Evolutionary conservation across 2,329 filamentous ascomycete genomes (phyloP).

Genomic region (Albifimbria verrucaria): DNA sequence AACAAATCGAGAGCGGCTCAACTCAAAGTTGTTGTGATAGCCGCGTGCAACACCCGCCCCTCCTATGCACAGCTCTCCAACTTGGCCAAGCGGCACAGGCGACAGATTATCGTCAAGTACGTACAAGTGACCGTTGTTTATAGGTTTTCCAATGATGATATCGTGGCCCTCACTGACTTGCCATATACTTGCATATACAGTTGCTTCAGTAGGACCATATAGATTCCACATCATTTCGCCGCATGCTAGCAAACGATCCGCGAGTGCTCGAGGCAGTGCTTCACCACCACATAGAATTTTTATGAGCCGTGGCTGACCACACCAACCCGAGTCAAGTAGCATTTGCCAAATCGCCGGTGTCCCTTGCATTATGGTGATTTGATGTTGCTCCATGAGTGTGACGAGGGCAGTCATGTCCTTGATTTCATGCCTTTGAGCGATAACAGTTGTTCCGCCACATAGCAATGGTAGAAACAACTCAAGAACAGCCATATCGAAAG

Average conservation of each 20-base stretch:
- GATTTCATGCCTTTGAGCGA: conserved; percentile 9
- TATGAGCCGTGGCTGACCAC: conserved; percentile 7
- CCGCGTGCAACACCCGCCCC: conserved; percentile 22
- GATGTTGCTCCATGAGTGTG: conserved; percentile 8
- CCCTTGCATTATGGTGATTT: conserved; percentile 12
- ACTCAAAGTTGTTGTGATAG: conserved; percentile 11
- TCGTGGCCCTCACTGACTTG: conserved; percentile 15
- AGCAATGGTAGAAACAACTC: conserved; percentile 14
- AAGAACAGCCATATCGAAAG: conserved; percentile 13
- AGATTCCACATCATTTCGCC: conserved; percentile 16
- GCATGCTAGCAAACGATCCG: conserved; percentile 8
- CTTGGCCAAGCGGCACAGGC: conserved; percentile 33
- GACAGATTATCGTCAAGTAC: conserved; percentile 32
- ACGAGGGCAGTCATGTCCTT: conserved; percentile 8
- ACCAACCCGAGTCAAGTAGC: conserved; percentile 13
- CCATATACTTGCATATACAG: conserved; percentile 14
- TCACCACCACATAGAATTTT: conserved; percentile 12
- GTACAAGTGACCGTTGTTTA: conserved; percentile 31
- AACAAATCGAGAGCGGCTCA: conserved; percentile 9
- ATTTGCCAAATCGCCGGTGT: conserved; percentile 16
- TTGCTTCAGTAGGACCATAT: conserved; percentile 28
- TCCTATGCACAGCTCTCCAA: conserved; percentile 29
- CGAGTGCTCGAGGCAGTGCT: conserved; percentile 7
- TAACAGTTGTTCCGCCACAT: conserved; percentile 10
- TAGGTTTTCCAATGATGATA: conserved; percentile 9